Evolutionary conservation across 2,329 filamentous ascomycete species (phyloP).

Genomic region (Ophiostoma sp.): DNA sequence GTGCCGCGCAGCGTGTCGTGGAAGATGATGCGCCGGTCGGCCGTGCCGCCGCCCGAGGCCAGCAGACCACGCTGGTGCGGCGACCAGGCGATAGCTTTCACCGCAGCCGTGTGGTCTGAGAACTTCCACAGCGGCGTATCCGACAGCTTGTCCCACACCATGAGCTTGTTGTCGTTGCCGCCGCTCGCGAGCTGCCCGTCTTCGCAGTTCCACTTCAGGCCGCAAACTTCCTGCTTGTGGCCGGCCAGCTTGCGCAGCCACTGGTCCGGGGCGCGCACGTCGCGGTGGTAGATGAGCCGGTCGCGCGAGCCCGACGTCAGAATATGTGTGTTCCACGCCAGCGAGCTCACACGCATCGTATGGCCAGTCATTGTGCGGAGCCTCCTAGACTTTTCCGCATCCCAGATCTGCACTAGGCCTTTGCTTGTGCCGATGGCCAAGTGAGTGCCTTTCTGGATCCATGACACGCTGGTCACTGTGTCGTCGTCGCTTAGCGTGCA

Average conservation of each 20-base stretch:
- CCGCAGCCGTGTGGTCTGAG: constrained; percentile 87
- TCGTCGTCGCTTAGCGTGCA: constrained; percentile 77
- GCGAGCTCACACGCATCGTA: constrained; percentile 81
- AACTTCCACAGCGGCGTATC: constrained; percentile 91
- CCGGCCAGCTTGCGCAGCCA: constrained; percentile 81
- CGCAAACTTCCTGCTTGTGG: constrained; percentile 97
- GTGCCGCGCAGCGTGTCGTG: constrained; percentile 88
- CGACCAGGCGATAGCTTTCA: constrained; percentile 97
- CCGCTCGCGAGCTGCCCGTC: constrained; percentile 92
- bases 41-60: constrained; percentile 93
- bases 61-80: constrained; percentile 90
- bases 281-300: constrained; percentile 87
- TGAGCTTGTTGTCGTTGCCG: constrained; percentile 97
- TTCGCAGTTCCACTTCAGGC: constrained; percentile 93
- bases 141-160: constrained; percentile 97
- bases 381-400: constrained; percentile 78
- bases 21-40: constrained; percentile 93
- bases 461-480: constrained; percentile 91
- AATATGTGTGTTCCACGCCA: constrained; percentile 98
- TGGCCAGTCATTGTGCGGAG: constrained; percentile 96
- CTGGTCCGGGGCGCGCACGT: constrained; percentile 88
- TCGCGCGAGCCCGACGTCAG: constrained; percentile 92
- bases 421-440: constrained; percentile 92
- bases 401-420: constrained; percentile 95
- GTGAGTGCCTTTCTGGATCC: constrained; percentile 97